phyloP scores from a whole-genome alignment of 768 basidiomycete genomes.

The Lentinus tigrinus region DNA sequence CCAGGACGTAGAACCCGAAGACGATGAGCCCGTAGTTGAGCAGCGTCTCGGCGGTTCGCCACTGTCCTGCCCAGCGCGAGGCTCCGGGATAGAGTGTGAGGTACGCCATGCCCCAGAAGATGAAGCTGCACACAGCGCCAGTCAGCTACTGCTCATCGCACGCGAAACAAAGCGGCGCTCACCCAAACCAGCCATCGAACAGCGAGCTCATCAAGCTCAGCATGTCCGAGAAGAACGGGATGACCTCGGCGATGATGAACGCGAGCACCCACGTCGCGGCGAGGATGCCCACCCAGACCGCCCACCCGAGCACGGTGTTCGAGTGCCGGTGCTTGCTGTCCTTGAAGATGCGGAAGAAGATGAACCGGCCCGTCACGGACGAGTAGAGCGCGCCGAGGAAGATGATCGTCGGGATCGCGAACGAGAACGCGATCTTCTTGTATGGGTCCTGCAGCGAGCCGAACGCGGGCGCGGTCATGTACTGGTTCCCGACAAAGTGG shows the following conservation, averaged over 20 bases:
- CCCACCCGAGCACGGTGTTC: constrained; percentile 27
- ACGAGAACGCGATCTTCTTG: constrained; percentile 46
- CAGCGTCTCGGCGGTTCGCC: constrained; percentile 34
- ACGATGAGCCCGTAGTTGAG: constrained; percentile 38
- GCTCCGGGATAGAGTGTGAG: constrained; percentile 37
- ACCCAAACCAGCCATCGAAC: constrained; percentile 33
- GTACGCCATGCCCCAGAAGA: constrained; percentile 47
- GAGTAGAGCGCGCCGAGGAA: constrained; percentile 46
- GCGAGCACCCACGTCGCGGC: constrained; percentile 25
- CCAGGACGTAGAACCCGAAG: constrained; percentile 37
- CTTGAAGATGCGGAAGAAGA: constrained; percentile 45
- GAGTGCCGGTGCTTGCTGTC: constrained; percentile 36
- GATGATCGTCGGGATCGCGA: constrained; percentile 45
- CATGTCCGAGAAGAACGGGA: constrained; percentile 39
- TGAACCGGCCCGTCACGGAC: constrained; percentile 43
- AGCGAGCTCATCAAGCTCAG: constrained; percentile 41
- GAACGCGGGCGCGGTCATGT: constrained; percentile 44
- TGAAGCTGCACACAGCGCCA: constrained; percentile 43
- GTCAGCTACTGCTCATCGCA: constrained; percentile 19
- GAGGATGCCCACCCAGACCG: constrained; percentile 26
- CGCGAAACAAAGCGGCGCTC: background rate
- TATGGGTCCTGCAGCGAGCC: constrained; percentile 36
- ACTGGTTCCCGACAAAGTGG: constrained; percentile 41
- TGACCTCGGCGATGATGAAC: constrained; percentile 30
- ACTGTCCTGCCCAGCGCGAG: constrained; percentile 33